Conservation (phyloP, 306 rosid species). For the Malus fusca region DNA sequence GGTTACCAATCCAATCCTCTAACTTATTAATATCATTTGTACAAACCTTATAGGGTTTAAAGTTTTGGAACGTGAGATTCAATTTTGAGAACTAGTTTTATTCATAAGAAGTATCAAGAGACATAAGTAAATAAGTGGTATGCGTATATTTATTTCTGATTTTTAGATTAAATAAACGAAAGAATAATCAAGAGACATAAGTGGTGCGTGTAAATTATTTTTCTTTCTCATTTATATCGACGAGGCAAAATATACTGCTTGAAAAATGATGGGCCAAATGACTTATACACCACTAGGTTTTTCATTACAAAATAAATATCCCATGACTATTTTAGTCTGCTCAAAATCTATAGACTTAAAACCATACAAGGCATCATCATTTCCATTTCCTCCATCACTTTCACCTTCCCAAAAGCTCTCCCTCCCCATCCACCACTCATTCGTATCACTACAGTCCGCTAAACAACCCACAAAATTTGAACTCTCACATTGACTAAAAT, state of each 20-base stretch:
- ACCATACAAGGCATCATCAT: neutral
- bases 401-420: slow-evolving; percentile 2
- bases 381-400: neutral
- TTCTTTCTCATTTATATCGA: neutral
- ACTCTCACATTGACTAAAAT: neutral
- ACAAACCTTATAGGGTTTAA: too few species aligned
- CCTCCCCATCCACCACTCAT: neutral
- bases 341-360: neutral
- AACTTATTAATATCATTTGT: too few species aligned
- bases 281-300: neutral
- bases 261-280: neutral
- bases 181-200: too few species aligned
- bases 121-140: too few species aligned
- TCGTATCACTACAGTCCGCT: neutral
- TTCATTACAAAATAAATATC: neutral
- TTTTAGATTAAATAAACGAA: too few species aligned
- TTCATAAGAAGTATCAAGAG: too few species aligned
- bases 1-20: too few species aligned
- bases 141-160: too few species aligned
- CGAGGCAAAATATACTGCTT: neutral
- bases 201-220: too few species aligned
- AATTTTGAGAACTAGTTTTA: too few species aligned
- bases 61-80: too few species aligned
- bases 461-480: neutral
- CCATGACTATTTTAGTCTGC: too few species aligned